Conservation (phyloP, 257 asterid genomes). For the Apocynum venetum region DNA sequence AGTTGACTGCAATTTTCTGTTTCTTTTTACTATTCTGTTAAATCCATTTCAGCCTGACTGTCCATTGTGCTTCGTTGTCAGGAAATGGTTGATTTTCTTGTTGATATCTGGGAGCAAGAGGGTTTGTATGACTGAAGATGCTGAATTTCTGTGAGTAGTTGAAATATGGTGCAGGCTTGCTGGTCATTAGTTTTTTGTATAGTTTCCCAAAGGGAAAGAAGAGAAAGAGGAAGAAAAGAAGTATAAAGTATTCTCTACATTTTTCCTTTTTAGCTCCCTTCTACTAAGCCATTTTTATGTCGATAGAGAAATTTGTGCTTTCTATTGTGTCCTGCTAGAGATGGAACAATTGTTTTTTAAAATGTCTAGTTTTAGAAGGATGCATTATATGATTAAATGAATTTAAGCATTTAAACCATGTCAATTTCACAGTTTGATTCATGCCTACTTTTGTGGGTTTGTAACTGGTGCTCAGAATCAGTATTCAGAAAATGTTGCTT, state of each 20-base stretch:
- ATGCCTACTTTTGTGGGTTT: neutral
- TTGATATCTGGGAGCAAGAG: slow-evolving; percentile 44
- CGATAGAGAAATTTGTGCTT: neutral
- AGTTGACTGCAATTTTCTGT: slow-evolving; percentile 26
- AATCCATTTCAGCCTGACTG: neutral
- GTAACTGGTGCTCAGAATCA: neutral
- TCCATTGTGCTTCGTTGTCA: slow-evolving; percentile 7
- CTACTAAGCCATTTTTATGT: neutral
- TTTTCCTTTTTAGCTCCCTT: slow-evolving; percentile 9
- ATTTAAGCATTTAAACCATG: neutral
- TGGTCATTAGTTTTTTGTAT: slow-evolving; percentile 18
- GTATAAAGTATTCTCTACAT: neutral
- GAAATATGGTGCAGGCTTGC: neutral
- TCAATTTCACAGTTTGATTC: neutral
- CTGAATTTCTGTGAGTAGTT: neutral
- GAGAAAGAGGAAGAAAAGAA: neutral
- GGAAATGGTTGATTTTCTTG: slow-evolving; percentile 49
- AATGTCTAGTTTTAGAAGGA: neutral
- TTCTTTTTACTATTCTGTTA: neutral
- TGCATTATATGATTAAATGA: neutral
- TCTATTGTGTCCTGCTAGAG: neutral
- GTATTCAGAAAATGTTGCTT: no score
- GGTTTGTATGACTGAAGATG: slow-evolving; percentile 39
- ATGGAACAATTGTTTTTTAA: neutral
- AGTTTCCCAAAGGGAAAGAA: slow-evolving; percentile 12